Conservation (phyloP, 345 rosid species). For the Euphorbia tirucalli region DNA sequence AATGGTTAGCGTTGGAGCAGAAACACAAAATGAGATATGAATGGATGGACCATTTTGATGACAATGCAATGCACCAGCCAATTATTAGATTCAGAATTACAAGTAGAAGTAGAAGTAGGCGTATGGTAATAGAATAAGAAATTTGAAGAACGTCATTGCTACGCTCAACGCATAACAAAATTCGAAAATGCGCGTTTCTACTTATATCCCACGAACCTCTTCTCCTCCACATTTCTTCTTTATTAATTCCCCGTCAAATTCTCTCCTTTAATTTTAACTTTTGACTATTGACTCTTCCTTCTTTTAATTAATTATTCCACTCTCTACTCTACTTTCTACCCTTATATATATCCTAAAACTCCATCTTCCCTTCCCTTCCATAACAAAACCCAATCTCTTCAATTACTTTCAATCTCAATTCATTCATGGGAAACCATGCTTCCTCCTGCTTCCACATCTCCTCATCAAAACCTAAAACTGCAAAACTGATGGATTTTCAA, state of each 20-base stretch:
- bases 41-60: no score
- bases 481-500: constrained; percentile 28
- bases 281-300: neutral
- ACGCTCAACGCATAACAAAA: no score
- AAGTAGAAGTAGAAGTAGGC: no score
- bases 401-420: neutral
- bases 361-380: neutral
- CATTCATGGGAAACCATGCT: constrained; percentile 36
- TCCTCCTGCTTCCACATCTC: constrained; percentile 29
- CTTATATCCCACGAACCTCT: no score
- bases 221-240: neutral
- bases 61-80: no score
- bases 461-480: neutral
- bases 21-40: no score
- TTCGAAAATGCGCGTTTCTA: neutral
- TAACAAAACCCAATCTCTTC: neutral
- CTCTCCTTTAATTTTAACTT: neutral
- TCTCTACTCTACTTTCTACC: neutral
- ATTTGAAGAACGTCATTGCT: no score
- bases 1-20: no score
- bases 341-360: neutral
- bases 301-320: neutral
- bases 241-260: neutral
- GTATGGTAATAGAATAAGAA: no score
- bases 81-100: no score